Evolutionary conservation across 2,329 filamentous ascomycete species (phyloP).

Genomic region (Fusarium albidum): DNA sequence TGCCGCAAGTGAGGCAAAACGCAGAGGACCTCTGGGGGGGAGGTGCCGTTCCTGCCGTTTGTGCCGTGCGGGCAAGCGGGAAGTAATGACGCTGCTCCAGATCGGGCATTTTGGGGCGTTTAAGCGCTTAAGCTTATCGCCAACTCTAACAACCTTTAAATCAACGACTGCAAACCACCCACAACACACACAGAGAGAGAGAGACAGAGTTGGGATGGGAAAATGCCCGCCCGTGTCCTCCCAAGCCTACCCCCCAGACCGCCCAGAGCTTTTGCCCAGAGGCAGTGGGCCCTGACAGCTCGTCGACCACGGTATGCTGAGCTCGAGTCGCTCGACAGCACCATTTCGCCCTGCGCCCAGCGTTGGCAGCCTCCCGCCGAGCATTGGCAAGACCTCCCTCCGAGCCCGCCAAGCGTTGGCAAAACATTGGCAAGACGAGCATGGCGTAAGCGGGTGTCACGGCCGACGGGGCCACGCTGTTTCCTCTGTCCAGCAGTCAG

Average conservation of each 20-base stretch:
- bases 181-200: too few species aligned
- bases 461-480: not conserved
- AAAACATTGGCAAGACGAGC: constrained; percentile 12
- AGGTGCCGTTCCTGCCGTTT: not conserved
- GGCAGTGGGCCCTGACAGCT: not conserved
- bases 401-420: constrained; percentile 10
- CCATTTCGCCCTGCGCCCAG: constrained; percentile 8
- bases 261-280: not conserved
- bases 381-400: constrained; percentile 7
- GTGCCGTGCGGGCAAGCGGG: not conserved
- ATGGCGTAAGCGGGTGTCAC: constrained; percentile 6
- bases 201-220: too few species aligned
- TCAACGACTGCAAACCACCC: not conserved
- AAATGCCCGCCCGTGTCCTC: too few species aligned
- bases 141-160: not conserved
- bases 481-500: not conserved
- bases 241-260: too few species aligned
- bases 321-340: constrained; percentile 1
- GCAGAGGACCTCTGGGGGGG: not conserved
- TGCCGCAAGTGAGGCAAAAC: constrained; percentile 4
- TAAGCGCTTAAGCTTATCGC: not conserved
- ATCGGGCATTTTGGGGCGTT: not conserved
- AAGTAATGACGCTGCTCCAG: not conserved
- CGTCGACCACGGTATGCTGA: not conserved
- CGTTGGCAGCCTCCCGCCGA: constrained; percentile 10